Percentiles rank a stretch among this genome's conserved stretches.
phyloP scores from a whole-genome alignment of 2,329 filamentous ascomycete genomes.

The Diaporthe ilicicola region DNA sequence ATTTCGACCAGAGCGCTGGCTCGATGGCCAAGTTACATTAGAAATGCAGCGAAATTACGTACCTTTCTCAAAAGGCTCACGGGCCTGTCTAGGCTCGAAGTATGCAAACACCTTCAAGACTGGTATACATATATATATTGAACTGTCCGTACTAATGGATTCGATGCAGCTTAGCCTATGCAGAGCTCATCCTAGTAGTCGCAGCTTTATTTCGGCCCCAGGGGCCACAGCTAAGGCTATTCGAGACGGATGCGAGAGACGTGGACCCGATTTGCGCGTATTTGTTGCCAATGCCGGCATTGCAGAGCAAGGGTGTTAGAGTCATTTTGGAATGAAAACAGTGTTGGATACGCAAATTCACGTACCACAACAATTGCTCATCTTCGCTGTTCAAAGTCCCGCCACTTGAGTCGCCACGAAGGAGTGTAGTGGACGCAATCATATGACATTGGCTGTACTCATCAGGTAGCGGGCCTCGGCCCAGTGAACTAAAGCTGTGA shows the following conservation, averaged over 20 bases:
- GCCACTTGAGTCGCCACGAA: too few relatives aligned
- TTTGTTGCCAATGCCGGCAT: neutral
- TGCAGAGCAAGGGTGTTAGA: slow-evolving; percentile 9
- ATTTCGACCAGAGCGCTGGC: slow-evolving; percentile 6
- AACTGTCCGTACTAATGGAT: neutral
- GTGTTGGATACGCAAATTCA: too few relatives aligned
- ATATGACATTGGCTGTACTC: too few relatives aligned
- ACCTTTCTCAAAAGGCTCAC: neutral
- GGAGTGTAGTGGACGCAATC: too few relatives aligned
- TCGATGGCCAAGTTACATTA: neutral
- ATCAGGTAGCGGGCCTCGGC: too few relatives aligned
- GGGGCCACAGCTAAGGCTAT: neutral
- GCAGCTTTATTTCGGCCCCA: neutral
- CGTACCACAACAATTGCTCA: too few relatives aligned
- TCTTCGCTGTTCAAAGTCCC: too few relatives aligned
- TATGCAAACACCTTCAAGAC: neutral
- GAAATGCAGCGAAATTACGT: slow-evolving; percentile 8
- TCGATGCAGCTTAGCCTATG: neutral
- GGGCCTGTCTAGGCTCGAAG: neutral
- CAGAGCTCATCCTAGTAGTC: neutral
- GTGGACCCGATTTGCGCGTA: neutral
- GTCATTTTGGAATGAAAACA: too few relatives aligned
- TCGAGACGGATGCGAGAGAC: neutral
- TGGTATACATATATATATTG: too few relatives aligned
- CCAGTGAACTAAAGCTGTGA: too few relatives aligned